Base-by-base conservation (phyloP, 2,329 filamentous ascomycete species). In the Trichothecium sympodiale region DNA sequence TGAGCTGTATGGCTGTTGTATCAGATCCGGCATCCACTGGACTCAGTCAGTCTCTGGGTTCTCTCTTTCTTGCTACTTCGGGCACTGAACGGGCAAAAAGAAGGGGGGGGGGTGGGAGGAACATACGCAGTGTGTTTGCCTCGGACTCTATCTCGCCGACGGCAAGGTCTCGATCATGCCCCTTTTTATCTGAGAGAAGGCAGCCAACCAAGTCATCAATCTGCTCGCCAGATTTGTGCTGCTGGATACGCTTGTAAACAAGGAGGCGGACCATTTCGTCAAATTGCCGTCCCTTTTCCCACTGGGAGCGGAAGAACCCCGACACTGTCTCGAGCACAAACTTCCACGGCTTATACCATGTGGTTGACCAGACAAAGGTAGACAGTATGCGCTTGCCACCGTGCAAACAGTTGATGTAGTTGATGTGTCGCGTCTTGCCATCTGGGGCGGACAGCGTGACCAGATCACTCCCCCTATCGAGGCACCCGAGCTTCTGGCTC, bases 191-290 rank as follows among this genome's bases (percentile, higher is more conserved):
- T 17, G 60, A 63, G 64, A 74, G 69, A 8, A 74, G 46, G 1
- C 59, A 57, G 37, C 62, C 54, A 54, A 75, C 72, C 50, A 75
- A 74, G 44, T 75, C 71, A 33, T 71, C 64, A 0, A 73, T 59
- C 42, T 67, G 65, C 47, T 74, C 69, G 27, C 69, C 69, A 1
- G 53, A 54, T 17, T 28, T 28, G 26, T 28, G 26, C 9, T n/a
- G 26, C 26, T n/a, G 9, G 9, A 28, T 9, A 9, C 31, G 16
- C 34, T 36, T 28, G 34, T 28, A 30, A 4, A 28, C 34, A 8
- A 30, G 34, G 28, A 30, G 34, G 34, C 31, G 31, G 4, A 15
- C 13, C 8, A 36, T 17, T 13, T 36, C 34, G 4, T 28, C 34
- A 26, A 26, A 36, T 7, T 28, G 17, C 14, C 16, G 26, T 18